Evolutionary conservation across 306 rosid genomes (phyloP).

Genomic region (Prunus padus): DNA sequence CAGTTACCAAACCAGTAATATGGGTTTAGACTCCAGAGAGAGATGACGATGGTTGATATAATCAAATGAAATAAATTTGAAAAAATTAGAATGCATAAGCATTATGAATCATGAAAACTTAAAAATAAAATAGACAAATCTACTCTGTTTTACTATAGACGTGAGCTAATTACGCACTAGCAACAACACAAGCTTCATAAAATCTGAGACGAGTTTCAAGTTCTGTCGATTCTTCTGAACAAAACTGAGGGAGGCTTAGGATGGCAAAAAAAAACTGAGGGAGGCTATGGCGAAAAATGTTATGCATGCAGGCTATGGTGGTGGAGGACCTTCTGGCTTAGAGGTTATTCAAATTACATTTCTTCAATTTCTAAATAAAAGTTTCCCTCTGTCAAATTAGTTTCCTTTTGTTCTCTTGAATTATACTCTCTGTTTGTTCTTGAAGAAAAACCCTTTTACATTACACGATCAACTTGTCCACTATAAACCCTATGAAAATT

Average conservation of each 20-base stretch:
- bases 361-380: neutral
- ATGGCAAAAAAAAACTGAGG: neutral
- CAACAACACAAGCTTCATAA: neutral
- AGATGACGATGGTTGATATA: no score
- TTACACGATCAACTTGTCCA: no score
- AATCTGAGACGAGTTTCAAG: conserved; percentile 2
- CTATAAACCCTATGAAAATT: no score
- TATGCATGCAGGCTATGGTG: conserved; percentile 65
- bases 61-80: no score
- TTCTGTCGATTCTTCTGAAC: neutral
- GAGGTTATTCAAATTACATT: conserved; percentile 31
- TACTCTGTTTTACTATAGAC: neutral
- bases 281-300: conserved; percentile 40
- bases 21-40: no score
- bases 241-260: neutral
- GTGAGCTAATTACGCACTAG: neutral
- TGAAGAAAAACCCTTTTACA: neutral
- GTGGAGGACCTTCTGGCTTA: conserved; percentile 53
- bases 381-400: conserved; percentile 1
- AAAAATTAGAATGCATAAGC: no score
- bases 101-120: no score
- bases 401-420: neutral
- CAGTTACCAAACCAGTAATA: no score
- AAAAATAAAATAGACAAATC: no score
- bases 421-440: neutral